These are phyloP conservation scores for Mycogone perniciosa DNA, from an alignment of 2,329 filamentous ascomycete genomes.

Conservation along the genomic window DNA sequence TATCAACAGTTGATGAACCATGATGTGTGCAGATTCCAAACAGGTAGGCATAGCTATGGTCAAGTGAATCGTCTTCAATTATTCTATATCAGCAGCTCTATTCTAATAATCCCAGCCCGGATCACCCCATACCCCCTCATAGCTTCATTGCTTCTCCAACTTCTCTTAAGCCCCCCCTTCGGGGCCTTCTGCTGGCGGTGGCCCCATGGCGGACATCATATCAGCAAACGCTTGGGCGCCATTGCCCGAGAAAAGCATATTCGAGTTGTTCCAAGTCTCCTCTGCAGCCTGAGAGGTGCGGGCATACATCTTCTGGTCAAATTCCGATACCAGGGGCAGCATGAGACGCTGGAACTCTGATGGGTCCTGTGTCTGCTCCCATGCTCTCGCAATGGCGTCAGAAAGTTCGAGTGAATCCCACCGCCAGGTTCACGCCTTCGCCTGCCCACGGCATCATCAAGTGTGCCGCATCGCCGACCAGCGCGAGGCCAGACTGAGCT, in stretches of 20 bases:
- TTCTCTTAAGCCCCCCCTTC: no score
- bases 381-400: conserved; percentile 19
- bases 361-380: background rate
- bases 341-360: conserved; percentile 15
- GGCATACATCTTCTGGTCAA: conserved; percentile 19
- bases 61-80: no score
- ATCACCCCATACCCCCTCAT: no score
- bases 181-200: no score
- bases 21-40: no score
- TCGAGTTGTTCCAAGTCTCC: conserved; percentile 8
- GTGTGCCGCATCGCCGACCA: conserved; percentile 51
- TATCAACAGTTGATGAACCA: no score
- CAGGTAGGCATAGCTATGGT: no score
- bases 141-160: no score
- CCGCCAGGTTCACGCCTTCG: conserved; percentile 47
- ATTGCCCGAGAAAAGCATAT: conserved; percentile 7
- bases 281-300: conserved; percentile 8
- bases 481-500: conserved; percentile 34
- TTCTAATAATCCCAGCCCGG: no score
- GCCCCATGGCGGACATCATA: conserved; percentile 4
- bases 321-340: conserved; percentile 15
- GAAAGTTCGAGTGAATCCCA: conserved; percentile 42
- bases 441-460: conserved; percentile 46
- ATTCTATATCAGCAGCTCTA: no score
- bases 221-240: conserved; percentile 11